Evolutionary conservation across 371 early-diverging fungal species (phyloP).

Genomic region (Mucor indicus): DNA sequence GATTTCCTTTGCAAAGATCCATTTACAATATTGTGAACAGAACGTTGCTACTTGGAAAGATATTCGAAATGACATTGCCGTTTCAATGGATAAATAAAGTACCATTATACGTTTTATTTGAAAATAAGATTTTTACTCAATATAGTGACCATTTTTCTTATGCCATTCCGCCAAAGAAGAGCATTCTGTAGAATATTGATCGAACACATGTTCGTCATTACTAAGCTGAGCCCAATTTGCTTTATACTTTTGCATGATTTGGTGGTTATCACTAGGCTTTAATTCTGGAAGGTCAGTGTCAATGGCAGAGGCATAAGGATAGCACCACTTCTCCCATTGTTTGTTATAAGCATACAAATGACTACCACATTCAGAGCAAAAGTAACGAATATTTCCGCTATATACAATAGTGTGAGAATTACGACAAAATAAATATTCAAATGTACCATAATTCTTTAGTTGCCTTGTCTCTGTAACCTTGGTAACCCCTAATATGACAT

Average conservation of each 20-base stretch:
- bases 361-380: slow-evolving; percentile 45
- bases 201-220: slow-evolving; percentile 18
- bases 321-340: slow-evolving; percentile 27
- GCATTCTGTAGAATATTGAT: slow-evolving; percentile 39
- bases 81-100: too few species aligned
- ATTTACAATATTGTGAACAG: slow-evolving; percentile 74
- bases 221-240: slow-evolving; percentile 35
- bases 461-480: slow-evolving; percentile 31
- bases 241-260: slow-evolving; percentile 35
- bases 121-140: too few species aligned
- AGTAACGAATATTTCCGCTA: slow-evolving; percentile 45
- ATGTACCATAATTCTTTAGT: slow-evolving; percentile 34
- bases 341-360: slow-evolving; percentile 41
- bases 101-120: too few species aligned
- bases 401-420: neutral
- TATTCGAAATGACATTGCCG: too few species aligned
- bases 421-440: neutral
- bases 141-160: slow-evolving; percentile 9
- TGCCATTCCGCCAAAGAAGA: slow-evolving; percentile 47
- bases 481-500: slow-evolving; percentile 26
- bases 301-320: slow-evolving; percentile 45
- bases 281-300: slow-evolving; percentile 32
- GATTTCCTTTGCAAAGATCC: slow-evolving; percentile 72
- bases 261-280: slow-evolving; percentile 18
- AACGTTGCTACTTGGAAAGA: slow-evolving; percentile 23